A percentile compares a stretch with the other conserved stretches of the same genome.
These are phyloP conservation scores for Rhodotorula sp. DNA, from an alignment of 1,284 basidiomycete species.

Conservation along the genomic window DNA sequence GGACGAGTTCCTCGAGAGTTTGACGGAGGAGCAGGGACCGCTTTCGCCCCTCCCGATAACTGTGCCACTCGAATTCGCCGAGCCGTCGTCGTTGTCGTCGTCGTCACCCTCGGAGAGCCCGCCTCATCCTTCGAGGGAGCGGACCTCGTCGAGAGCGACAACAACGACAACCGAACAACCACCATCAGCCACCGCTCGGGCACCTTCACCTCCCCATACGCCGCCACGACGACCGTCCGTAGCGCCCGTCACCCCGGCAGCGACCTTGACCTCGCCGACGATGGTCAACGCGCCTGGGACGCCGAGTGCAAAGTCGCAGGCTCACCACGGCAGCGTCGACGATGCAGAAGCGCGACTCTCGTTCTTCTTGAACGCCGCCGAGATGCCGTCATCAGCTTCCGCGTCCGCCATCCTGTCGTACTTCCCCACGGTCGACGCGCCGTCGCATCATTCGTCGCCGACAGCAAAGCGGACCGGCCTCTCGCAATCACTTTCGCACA, in stretches of 20 bases:
- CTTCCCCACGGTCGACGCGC: slow-evolving; percentile 24
- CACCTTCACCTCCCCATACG: neutral
- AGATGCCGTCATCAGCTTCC: neutral
- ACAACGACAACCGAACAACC: neutral
- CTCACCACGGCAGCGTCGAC: neutral
- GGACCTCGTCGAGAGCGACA: neutral
- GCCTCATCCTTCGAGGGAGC: neutral
- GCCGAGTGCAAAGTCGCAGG: neutral
- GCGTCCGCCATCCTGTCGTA: slow-evolving; percentile 11
- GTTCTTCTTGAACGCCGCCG: slow-evolving; percentile 16
- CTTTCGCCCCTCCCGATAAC: neutral
- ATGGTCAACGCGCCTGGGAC: neutral
- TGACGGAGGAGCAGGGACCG: neutral
- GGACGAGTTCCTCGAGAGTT: neutral
- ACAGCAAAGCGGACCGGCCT: neutral
- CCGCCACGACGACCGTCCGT: neutral
- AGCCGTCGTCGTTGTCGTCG: neutral
- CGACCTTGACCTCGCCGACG: neutral
- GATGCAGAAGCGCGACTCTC: slow-evolving; percentile 15
- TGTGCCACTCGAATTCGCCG: neutral
- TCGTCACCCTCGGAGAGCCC: neutral
- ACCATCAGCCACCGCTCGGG: neutral
- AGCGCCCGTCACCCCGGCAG: neutral
- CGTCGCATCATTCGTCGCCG: slow-evolving; percentile 1
- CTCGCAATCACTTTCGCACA: neutral